phyloP scores from a whole-genome alignment of 768 basidiomycete genomes.

The Calocybe gangraenosa region DNA sequence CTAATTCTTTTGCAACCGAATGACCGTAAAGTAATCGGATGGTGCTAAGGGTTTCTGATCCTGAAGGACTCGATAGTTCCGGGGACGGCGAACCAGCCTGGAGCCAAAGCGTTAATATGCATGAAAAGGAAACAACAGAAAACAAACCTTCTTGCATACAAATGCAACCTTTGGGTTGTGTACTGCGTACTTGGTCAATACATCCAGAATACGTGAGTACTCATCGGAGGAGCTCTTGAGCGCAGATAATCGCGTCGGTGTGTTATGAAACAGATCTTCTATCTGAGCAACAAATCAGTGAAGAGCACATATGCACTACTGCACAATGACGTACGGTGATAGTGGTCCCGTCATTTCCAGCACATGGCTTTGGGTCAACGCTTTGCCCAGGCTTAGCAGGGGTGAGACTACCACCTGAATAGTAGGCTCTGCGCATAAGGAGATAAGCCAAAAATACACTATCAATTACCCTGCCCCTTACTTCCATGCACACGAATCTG shows the following conservation, averaged over 20 bases:
- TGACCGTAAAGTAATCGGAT: constrained; percentile 83
- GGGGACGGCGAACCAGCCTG: constrained; percentile 72
- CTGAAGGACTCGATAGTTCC: constrained; percentile 77
- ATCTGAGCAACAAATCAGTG: constrained; percentile 53
- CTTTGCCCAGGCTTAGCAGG: constrained; percentile 67
- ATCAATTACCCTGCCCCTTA: constrained; percentile 36
- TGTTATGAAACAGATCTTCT: constrained; percentile 94
- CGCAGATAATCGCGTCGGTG: constrained; percentile 81
- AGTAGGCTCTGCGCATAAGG: constrained; percentile 60
- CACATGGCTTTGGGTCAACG: constrained; percentile 81
- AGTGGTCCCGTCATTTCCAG: constrained; percentile 92
- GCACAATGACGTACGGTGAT: constrained; percentile 57
- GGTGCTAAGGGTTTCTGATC: constrained; percentile 58
- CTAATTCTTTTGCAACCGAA: constrained; percentile 72
- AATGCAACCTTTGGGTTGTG: constrained; percentile 91
- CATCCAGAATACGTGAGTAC: constrained; percentile 86
- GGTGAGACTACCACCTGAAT: constrained; percentile 71
- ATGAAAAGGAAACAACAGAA: background rate
- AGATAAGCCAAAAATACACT: background rate
- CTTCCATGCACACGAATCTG: constrained; percentile 90
- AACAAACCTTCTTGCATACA: constrained; percentile 81
- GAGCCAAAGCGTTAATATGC: background rate
- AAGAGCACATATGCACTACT: background rate
- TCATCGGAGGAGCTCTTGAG: constrained; percentile 86
- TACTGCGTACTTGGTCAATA: constrained; percentile 88